Base-by-base conservation (phyloP, 148 eudicot genomes). In the Polygonum aviculare region DNA sequence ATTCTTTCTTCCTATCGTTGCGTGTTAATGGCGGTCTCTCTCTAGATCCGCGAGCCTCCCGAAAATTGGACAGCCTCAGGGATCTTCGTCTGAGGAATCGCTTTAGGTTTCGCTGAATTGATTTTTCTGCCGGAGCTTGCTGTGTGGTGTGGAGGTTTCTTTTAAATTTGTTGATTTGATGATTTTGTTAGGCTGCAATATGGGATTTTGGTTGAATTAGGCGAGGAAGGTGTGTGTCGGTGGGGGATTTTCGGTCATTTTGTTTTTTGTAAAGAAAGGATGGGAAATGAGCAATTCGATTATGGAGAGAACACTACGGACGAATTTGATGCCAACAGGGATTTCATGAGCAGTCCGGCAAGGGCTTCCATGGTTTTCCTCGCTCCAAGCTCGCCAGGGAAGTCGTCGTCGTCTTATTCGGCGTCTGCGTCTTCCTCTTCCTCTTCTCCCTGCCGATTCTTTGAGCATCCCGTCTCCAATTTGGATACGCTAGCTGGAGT, bases 401-500 rank as follows among this genome's bases (percentile, higher is more conserved):
- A 75, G 15, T 70, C 79, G 19, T 77, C 79, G 4, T 74, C 82
- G 2, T 74, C 79, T 11, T 78, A 26, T 26, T 26, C 31, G 31
- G 31, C 85, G 1, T 15, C 84, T 7, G 50, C 86, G 0, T 44
- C 84, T 2, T 76, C 82, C 19, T n/a, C n/a, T n/a, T n/a, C n/a
- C n/a, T 59, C 82, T 9, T 81, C 84, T 22, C 81, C 80, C 6
- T 81, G 63, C 19, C 82, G 87, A 21, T 85, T 82, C 76, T 85
- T 90, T 40, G 88, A 88, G 73, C 95, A 90, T 74, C 84, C 71
- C 12, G 95, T 92, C 21, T 81, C 90, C 52, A 92, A 84, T 81
- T 67, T 88, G 77, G 93, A 90, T 85, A 90, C 98, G 12, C 90
- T 93, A 48, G 98, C 92, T 38, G 96, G 96, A 45, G 80, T 93